A percentile compares a stretch with the other conserved stretches of the same genome.
These are phyloP conservation scores for Tylopilus subfusipes DNA, from an alignment of 768 basidiomycete species.

Conservation along the genomic window DNA sequence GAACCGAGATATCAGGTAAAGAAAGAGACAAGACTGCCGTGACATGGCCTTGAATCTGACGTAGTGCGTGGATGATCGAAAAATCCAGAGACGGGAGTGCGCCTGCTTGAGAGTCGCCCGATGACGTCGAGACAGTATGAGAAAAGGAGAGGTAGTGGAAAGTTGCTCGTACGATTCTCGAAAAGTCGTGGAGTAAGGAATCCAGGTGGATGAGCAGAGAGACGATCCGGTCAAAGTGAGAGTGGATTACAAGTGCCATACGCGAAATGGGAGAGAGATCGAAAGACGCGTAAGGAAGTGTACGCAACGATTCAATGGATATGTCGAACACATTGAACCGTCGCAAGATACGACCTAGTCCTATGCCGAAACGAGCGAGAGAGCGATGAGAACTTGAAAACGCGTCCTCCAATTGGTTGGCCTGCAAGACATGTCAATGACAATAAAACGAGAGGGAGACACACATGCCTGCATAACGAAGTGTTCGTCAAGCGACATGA, in stretches of 20 bases:
- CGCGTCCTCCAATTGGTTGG: not conserved
- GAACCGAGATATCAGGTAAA: no score
- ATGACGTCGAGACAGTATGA: no score
- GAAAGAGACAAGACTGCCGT: no score
- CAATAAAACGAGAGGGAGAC: no score
- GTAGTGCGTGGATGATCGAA: no score
- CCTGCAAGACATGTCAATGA: not conserved
- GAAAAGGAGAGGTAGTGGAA: no score
- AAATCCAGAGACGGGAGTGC: no score
- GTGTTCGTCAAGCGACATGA: no score
- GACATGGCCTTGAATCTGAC: no score
- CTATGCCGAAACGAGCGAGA: not conserved
- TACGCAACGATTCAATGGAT: not conserved
- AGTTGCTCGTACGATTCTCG: no score
- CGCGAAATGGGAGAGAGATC: not conserved
- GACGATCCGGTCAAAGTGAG: not conserved
- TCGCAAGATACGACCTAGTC: not conserved
- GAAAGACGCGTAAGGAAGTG: not conserved
- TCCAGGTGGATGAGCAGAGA: not conserved
- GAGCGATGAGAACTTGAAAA: not conserved
- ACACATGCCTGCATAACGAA: not conserved
- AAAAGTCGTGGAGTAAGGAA: no score
- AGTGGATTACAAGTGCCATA: not conserved
- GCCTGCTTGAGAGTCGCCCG: no score
- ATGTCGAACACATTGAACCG: not conserved